Evolutionary conservation across 2,329 filamentous ascomycete species (phyloP).

Genomic region (Pseudonectria buxi): DNA sequence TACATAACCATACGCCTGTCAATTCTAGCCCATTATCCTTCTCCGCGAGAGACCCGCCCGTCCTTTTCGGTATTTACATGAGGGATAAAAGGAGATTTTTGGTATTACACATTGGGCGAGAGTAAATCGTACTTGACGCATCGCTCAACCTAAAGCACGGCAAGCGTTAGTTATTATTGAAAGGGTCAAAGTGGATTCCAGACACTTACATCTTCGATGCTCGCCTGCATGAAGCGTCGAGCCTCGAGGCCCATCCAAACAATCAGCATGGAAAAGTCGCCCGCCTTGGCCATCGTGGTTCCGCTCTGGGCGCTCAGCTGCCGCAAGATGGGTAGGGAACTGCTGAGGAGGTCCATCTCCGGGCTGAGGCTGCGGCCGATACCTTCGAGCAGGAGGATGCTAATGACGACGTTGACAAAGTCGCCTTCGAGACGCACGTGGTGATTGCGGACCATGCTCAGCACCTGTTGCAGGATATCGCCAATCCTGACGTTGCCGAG

Average conservation of each 20-base stretch:
- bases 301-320: constrained; percentile 77
- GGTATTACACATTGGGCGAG: constrained; percentile 69
- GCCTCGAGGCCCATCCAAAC: constrained; percentile 91
- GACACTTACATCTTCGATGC: constrained; percentile 77
- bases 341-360: constrained; percentile 75
- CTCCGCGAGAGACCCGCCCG: too few relatives aligned
- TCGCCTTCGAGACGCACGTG: constrained; percentile 94
- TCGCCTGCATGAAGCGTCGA: constrained; percentile 81
- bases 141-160: constrained; percentile 57
- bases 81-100: constrained; percentile 1
- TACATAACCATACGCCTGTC: too few relatives aligned
- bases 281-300: constrained; percentile 60
- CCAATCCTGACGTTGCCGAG: constrained; percentile 94
- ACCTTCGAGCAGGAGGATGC: constrained; percentile 85
- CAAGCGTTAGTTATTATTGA: constrained; percentile 5
- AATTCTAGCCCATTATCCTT: too few relatives aligned
- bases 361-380: constrained; percentile 86
- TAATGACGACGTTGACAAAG: constrained; percentile 97
- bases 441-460: constrained; percentile 84
- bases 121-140: constrained; percentile 89
- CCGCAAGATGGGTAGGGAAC: constrained; percentile 82
- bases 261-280: constrained; percentile 78
- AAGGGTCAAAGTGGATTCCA: constrained; percentile 11
- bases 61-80: too few relatives aligned
- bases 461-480: constrained; percentile 83